These are phyloP conservation scores for Sporisorium sorghi DNA, from an alignment of 1,284 basidiomycete species.

Conservation along the genomic window DNA sequence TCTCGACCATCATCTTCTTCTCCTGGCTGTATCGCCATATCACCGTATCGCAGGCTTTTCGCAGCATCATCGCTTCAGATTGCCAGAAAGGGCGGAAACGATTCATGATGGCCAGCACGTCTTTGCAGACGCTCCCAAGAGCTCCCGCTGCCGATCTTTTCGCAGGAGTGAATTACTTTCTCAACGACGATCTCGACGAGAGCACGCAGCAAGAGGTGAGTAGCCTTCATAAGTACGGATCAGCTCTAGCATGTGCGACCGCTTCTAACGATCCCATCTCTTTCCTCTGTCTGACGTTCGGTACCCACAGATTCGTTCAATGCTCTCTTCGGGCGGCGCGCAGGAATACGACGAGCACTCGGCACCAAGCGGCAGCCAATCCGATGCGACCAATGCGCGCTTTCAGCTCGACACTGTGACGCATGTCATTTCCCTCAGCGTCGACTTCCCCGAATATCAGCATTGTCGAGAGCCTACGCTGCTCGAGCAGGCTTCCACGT, in stretches of 20 bases:
- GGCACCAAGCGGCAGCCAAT: constrained; percentile 14
- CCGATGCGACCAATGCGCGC: constrained; percentile 1
- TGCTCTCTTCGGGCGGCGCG: constrained; percentile 17
- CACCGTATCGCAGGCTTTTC: too few relatives aligned
- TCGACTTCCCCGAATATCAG: constrained; percentile 73
- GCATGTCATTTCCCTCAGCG: constrained; percentile 73
- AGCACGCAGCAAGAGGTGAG: constrained; percentile 28
- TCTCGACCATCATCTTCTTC: neutral
- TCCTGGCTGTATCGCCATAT: neutral
- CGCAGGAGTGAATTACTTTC: constrained; percentile 30
- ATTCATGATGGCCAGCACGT: constrained; percentile 19
- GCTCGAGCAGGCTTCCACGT: constrained; percentile 10
- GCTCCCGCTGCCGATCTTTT: constrained; percentile 29
- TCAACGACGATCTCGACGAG: constrained; percentile 49
- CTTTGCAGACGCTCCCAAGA: neutral
- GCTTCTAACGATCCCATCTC: neutral
- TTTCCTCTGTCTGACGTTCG: neutral
- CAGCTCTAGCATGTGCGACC: neutral
- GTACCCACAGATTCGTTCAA: constrained; percentile 15
- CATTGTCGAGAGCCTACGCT: constrained; percentile 42
- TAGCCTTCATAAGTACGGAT: neutral
- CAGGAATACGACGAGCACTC: constrained; percentile 6
- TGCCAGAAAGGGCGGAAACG: too few relatives aligned
- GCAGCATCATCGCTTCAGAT: too few relatives aligned
- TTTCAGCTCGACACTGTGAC: constrained; percentile 64